Percentiles rank a stretch among this genome's conserved stretches.
phyloP scores from a whole-genome alignment of 805 yeast genomes.

The Pichia kluyveri region DNA sequence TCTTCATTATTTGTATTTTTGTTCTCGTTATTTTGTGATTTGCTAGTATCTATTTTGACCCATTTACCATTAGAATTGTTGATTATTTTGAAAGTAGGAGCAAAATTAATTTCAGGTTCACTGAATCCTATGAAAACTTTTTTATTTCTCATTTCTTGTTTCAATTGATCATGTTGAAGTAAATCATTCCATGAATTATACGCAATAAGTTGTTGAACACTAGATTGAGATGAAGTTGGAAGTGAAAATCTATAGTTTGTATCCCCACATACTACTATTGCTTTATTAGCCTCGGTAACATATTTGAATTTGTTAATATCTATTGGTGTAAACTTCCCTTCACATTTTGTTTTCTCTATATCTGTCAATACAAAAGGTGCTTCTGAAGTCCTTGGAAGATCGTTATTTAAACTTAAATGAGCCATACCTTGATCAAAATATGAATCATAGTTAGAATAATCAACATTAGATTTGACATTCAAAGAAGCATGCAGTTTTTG shows the following conservation, averaged over 20 bases:
- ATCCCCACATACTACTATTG: constrained; percentile 41
- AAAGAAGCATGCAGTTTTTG: not conserved
- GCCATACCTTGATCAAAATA: not conserved
- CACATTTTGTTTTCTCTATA: constrained; percentile 11
- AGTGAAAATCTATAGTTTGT: constrained; percentile 38
- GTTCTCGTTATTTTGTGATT: not conserved
- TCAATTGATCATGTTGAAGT: constrained; percentile 36
- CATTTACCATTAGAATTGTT: constrained; percentile 7
- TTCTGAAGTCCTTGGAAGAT: not conserved
- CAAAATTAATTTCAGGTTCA: constrained; percentile 39
- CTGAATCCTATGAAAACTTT: constrained; percentile 33
- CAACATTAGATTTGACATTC: not conserved
- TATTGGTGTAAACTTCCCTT: not conserved
- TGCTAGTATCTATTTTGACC: not conserved
- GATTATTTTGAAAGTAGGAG: constrained; percentile 45
- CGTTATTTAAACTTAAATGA: not conserved
- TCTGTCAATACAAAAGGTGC: constrained; percentile 10
- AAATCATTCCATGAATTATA: constrained; percentile 26
- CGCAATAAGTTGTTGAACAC: constrained; percentile 4
- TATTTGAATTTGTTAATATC: not conserved
- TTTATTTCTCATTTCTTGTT: constrained; percentile 25
- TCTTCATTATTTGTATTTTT: not conserved
- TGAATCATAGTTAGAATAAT: not conserved
- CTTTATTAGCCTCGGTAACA: constrained; percentile 12
- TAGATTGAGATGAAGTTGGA: constrained; percentile 10